Evolutionary conservation across 2,329 filamentous ascomycete species (phyloP), one percentile per base, ranked within the genome.

Genomic region (Pseudogymnoascus sp.): DNA sequence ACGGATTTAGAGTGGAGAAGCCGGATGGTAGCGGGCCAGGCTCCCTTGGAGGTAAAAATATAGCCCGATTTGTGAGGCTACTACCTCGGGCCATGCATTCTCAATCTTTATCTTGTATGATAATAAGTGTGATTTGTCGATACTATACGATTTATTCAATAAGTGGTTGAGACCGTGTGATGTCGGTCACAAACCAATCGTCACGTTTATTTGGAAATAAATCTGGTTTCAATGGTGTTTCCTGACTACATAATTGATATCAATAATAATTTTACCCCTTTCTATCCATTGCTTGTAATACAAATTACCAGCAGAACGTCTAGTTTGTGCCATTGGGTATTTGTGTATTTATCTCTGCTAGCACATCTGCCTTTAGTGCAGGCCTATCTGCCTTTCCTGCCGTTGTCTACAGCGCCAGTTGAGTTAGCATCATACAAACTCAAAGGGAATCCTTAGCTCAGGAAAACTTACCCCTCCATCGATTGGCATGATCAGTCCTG

Each of bases 401-500:
- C 14, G 66, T 69, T 9, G 67, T 69, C 66, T 68, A 58, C 28
- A 22, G 4, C 25, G 7, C 28, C 25, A 22, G n/a, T 18, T 38
- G 14, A 25, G 39, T 60, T 18, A 47, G 59, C 47, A 47, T 58
- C 7, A 11, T 43, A n/a, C 25, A 6, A 43, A n/a, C 3, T 4
- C 2, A 25, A 3, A n/a, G 7, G n/a, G 5, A 43, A 43, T 14
- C 3, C 12, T 25, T n/a, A 12, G 18, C 20, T 12, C 20, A 30
- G 20, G 39, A 30, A 30, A 28, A 30, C 59, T 60, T 47, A 73
- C 73, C 12, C 77, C 77, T 37, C 76, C 77, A 67, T 80, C 78
- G 4, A 80, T 76, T 3, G 78, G 75, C 36, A 80, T 65, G 25
- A 79, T 74, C 0, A 76, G 71, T 1, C 77, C 78, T 0, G 79